These are phyloP conservation scores for Trichophyton simii DNA, from an alignment of 2,329 filamentous ascomycete species.

Conservation along the genomic window DNA sequence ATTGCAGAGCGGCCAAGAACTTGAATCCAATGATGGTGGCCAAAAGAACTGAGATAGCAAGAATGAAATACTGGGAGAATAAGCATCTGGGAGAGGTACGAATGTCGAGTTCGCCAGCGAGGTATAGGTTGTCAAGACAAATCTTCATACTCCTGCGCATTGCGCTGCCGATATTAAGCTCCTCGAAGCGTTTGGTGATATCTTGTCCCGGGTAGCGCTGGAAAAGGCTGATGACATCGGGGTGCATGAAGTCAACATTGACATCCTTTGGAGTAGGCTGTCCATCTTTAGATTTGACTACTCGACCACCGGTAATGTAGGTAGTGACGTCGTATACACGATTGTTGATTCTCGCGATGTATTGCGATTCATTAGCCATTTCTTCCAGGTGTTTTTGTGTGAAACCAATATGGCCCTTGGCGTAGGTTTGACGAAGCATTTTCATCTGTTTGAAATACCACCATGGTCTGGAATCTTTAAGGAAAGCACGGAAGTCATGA, in stretches of 20 bases:
- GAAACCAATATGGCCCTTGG: conserved; percentile 80
- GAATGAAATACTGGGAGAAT: conserved; percentile 79
- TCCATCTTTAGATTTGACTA: conserved; percentile 46
- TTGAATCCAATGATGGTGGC: conserved; percentile 82
- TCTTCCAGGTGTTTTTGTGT: conserved; percentile 59
- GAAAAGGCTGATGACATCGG: conserved; percentile 63
- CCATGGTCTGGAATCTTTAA: conserved; percentile 68
- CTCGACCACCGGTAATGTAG: conserved; percentile 65
- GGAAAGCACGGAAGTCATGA: conserved; percentile 83
- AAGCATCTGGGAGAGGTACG: conserved; percentile 72
- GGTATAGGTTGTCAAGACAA: conserved; percentile 94
- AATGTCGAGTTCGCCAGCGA: conserved; percentile 82
- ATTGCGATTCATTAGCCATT: conserved; percentile 46
- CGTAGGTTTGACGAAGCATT: conserved; percentile 62
- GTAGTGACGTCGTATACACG: conserved; percentile 81
- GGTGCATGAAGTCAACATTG: conserved; percentile 69
- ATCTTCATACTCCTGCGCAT: conserved; percentile 50
- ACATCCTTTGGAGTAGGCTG: conserved; percentile 36
- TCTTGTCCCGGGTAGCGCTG: conserved; percentile 62
- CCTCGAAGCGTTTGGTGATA: conserved; percentile 70
- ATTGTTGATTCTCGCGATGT: conserved; percentile 65
- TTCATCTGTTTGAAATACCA: conserved; percentile 90
- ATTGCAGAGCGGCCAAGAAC: conserved; percentile 91
- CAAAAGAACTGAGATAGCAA: conserved; percentile 71
- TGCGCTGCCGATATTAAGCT: conserved; percentile 44